Evolutionary conservation across 495 filamentous ascomycete species (phyloP).

Genomic region (Aspergillus panamensis): DNA sequence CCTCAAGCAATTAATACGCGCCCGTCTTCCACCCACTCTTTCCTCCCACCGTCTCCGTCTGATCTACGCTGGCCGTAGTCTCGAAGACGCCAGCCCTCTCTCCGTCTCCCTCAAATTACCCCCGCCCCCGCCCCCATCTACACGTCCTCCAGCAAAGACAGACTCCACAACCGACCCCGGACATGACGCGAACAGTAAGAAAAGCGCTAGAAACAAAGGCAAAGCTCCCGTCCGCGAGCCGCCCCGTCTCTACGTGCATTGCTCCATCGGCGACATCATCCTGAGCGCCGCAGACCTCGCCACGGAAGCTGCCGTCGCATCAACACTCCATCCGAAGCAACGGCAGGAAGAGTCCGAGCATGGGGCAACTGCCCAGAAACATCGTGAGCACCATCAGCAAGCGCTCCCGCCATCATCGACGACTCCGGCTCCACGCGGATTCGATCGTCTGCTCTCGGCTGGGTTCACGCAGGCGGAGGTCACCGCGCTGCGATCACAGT

Average conservation of each 20-base stretch:
- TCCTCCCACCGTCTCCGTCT: slow-evolving; percentile 70
- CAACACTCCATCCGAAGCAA: slow-evolving; percentile 25
- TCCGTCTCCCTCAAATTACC: slow-evolving; percentile 60
- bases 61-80: slow-evolving; percentile 81
- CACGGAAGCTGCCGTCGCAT: slow-evolving; percentile 57
- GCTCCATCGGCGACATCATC: slow-evolving; percentile 67
- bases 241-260: slow-evolving; percentile 76
- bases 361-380: background rate
- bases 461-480: slow-evolving; percentile 83
- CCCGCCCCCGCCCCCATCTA: slow-evolving; percentile 51
- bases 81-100: slow-evolving; percentile 66
- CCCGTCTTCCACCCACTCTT: slow-evolving; percentile 59
- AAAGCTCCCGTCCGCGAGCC: slow-evolving; percentile 51
- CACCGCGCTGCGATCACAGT: slow-evolving; percentile 76
- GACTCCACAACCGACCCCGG: slow-evolving; percentile 20
- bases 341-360: background rate
- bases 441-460: slow-evolving; percentile 76
- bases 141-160: slow-evolving; percentile 23
- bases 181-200: slow-evolving; percentile 17
- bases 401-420: slow-evolving; percentile 27
- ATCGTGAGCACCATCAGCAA: slow-evolving; percentile 8
- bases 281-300: slow-evolving; percentile 65
- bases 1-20: slow-evolving; percentile 78
- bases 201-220: slow-evolving; percentile 47
- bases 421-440: slow-evolving; percentile 71